phyloP scores from a whole-genome alignment of 306 rosid species.

The Adenanthera pavonina region DNA sequence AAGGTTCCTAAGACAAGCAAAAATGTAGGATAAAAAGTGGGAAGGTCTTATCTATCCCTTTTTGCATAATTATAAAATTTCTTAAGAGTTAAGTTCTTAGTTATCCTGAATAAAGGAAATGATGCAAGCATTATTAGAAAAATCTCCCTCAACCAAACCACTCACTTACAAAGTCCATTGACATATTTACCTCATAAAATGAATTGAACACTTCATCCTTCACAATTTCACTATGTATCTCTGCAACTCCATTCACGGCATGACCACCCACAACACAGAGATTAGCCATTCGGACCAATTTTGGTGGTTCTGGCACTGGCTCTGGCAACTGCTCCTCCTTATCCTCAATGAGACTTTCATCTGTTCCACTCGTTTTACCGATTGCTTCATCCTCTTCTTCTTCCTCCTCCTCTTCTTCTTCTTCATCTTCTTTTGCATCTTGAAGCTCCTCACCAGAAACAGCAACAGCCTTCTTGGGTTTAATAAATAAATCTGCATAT shows the following conservation, averaged over 20 bases:
- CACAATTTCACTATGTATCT: conserved; percentile 96
- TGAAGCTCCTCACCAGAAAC: conserved; percentile 49
- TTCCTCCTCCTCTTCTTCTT: not conserved
- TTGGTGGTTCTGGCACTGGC: conserved; percentile 77
- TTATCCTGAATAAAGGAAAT: not conserved
- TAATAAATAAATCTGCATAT: conserved; percentile 64
- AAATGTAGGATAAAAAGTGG: not conserved
- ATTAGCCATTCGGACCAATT: conserved; percentile 96
- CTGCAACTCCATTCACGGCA: conserved; percentile 99
- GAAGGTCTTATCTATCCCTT: conserved; percentile 2
- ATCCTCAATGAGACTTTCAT: conserved; percentile 45
- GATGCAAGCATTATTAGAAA: conserved; percentile 10
- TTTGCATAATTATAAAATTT: conserved; percentile 7
- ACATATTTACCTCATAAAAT: conserved; percentile 72
- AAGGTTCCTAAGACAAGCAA: not conserved
- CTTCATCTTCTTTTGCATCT: conserved; percentile 44
- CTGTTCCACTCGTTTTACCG: conserved; percentile 49
- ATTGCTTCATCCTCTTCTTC: conserved; percentile 33
- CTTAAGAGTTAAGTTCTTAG: conserved; percentile 25
- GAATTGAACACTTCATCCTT: conserved; percentile 91
- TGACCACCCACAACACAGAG: conserved; percentile 97
- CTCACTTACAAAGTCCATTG: conserved; percentile 11
- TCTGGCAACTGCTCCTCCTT: conserved; percentile 56
- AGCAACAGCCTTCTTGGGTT: conserved; percentile 52
- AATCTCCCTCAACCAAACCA: conserved; percentile 34